Percentiles rank a stretch among this genome's conserved stretches.
Conservation (phyloP, 306 rosid species). For the Prinsepia uniflora region DNA sequence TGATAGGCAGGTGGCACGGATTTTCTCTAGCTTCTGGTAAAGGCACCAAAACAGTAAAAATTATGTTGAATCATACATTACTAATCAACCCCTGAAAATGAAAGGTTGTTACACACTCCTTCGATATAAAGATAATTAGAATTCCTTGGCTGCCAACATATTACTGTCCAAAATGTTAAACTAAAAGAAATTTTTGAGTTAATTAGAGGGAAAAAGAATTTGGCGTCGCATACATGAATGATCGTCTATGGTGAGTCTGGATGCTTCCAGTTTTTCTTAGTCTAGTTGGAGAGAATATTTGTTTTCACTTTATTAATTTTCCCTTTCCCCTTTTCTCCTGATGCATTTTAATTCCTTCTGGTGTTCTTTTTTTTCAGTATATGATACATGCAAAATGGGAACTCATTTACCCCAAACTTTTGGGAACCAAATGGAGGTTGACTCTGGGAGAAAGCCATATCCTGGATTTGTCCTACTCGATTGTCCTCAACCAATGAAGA, state of each 20-base stretch:
- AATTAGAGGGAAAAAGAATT: neutral
- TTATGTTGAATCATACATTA: neutral
- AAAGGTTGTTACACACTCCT: neutral
- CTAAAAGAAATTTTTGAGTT: neutral
- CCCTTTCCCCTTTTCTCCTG: conserved; percentile 10
- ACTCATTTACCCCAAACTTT: conserved; percentile 78
- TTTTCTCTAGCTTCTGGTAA: neutral
- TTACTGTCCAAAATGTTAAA: neutral
- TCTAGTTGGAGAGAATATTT: neutral
- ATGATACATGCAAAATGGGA: conserved; percentile 96
- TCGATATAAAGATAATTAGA: neutral
- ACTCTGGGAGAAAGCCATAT: conserved; percentile 69
- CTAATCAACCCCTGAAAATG: neutral
- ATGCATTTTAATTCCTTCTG: neutral
- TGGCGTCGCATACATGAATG: neutral
- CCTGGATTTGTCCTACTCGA: conserved; percentile 89
- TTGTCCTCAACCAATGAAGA: conserved; percentile 96
- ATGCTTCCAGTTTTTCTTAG: neutral
- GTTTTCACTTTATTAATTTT: neutral
- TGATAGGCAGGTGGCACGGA: neutral
- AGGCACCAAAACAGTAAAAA: neutral
- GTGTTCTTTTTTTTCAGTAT: conserved; percentile 52
- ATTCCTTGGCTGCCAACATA: neutral
- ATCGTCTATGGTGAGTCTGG: neutral
- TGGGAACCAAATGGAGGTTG: conserved; percentile 91